These are phyloP conservation scores for Aspergillus quadrilineatus DNA, from an alignment of 2,329 filamentous ascomycete species.

Conservation along the genomic window DNA sequence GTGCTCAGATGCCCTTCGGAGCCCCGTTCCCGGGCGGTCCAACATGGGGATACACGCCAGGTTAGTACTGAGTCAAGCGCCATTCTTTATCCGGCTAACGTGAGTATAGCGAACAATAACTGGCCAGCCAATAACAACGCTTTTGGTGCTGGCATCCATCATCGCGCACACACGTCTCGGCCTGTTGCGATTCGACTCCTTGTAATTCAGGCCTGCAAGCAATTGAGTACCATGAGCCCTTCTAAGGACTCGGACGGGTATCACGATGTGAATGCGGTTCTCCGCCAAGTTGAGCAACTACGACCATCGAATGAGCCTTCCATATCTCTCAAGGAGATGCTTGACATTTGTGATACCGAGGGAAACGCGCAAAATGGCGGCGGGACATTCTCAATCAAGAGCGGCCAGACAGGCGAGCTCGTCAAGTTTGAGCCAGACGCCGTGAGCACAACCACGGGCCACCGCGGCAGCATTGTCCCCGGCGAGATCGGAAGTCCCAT, in stretches of 20 bases:
- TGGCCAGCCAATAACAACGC: conserved; percentile 49
- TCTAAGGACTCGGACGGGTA: conserved; percentile 59
- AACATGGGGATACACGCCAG: conserved; percentile 40
- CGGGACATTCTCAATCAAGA: conserved; percentile 74
- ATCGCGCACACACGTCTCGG: conserved; percentile 59
- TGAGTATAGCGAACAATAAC: conserved; percentile 36
- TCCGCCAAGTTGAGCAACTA: conserved; percentile 64
- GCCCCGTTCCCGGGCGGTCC: conserved; percentile 37
- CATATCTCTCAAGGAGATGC: conserved; percentile 66
- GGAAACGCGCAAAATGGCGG: conserved; percentile 84
- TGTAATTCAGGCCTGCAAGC: conserved; percentile 75
- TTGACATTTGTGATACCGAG: conserved; percentile 86
- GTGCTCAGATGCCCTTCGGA: conserved; percentile 39
- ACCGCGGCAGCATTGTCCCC: conserved; percentile 49
- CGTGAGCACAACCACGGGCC: conserved; percentile 44
- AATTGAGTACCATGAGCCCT: conserved; percentile 48
- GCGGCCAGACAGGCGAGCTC: conserved; percentile 47
- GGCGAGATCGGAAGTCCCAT: conserved; percentile 71
- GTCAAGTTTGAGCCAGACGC: conserved; percentile 56
- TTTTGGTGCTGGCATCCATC: conserved; percentile 50
- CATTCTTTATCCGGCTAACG: conserved; percentile 18
- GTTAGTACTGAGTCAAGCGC: conserved; percentile 26
- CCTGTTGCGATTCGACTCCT: conserved; percentile 69
- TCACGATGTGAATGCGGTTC: conserved; percentile 64
- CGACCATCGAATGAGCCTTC: conserved; percentile 58